phyloP scores from a whole-genome alignment of 768 basidiomycete genomes.

The Hypsizygus marmoreus region DNA sequence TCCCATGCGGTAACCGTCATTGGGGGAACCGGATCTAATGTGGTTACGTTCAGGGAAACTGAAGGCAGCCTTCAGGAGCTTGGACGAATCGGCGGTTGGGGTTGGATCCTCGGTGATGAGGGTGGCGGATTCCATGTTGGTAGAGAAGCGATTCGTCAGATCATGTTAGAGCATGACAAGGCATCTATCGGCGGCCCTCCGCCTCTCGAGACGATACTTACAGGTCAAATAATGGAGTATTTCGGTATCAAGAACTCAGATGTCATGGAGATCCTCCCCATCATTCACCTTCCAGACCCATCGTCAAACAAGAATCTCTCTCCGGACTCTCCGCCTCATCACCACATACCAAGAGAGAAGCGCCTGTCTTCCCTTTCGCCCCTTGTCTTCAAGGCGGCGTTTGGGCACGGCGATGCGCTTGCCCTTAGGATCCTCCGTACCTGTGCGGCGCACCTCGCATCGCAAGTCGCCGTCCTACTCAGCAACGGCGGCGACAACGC shows the following conservation, averaged over 20 bases:
- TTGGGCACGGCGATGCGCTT: slow-evolving; percentile 65
- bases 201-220: slow-evolving; percentile 40
- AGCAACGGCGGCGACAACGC: slow-evolving; percentile 27
- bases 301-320: slow-evolving; percentile 19
- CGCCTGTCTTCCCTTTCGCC: slow-evolving; percentile 75
- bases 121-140: slow-evolving; percentile 84
- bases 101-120: slow-evolving; percentile 84
- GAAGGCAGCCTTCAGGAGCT: slow-evolving; percentile 54
- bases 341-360: slow-evolving; percentile 58
- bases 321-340: slow-evolving; percentile 27
- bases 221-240: slow-evolving; percentile 46
- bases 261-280: slow-evolving; percentile 65
- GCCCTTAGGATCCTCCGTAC: slow-evolving; percentile 59
- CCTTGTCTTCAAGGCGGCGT: slow-evolving; percentile 77
- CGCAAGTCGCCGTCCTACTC: slow-evolving; percentile 58
- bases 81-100: slow-evolving; percentile 78
- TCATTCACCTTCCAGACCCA: slow-evolving; percentile 66
- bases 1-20: slow-evolving; percentile 70
- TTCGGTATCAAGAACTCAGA: slow-evolving; percentile 61
- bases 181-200: slow-evolving; percentile 40
- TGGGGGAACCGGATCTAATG: slow-evolving; percentile 80
- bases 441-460: slow-evolving; percentile 56
- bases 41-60: slow-evolving; percentile 60
- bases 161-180: slow-evolving; percentile 57
- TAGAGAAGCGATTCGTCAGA: slow-evolving; percentile 69